phyloP scores from a whole-genome alignment of 2,329 filamentous ascomycete genomes.

The Chrysoporthe cubensis region DNA sequence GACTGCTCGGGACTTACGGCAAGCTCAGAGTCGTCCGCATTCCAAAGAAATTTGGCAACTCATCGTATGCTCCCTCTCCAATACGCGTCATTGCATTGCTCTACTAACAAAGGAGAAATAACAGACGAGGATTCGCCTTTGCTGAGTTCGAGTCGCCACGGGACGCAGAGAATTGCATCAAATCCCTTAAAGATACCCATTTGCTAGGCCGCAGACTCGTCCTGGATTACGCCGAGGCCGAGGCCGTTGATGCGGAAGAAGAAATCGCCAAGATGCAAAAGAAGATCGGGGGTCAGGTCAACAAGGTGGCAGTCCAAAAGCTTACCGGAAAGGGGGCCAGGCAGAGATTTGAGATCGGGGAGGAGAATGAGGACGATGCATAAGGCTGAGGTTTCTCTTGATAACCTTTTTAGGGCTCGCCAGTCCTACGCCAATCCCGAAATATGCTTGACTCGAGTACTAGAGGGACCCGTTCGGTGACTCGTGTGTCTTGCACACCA shows the following conservation, averaged over 20 bases:
- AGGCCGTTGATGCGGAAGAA: slow-evolving; percentile 88
- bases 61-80: slow-evolving; percentile 48
- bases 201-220: slow-evolving; percentile 87
- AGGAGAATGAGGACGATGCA: slow-evolving; percentile 64
- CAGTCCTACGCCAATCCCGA: slow-evolving; percentile 17
- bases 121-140: slow-evolving; percentile 85
- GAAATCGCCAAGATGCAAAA: slow-evolving; percentile 97
- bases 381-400: slow-evolving; percentile 32
- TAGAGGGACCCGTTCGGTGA: slow-evolving; percentile 14
- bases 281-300: slow-evolving; percentile 88
- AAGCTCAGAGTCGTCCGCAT: slow-evolving; percentile 90
- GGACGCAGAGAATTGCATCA: slow-evolving; percentile 88
- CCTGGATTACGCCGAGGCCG: slow-evolving; percentile 87
- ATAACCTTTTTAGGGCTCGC: slow-evolving; percentile 12
- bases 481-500: slow-evolving; percentile 28
- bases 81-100: neutral
- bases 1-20: slow-evolving; percentile 86
- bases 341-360: slow-evolving; percentile 86
- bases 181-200: slow-evolving; percentile 90
- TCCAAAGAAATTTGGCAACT: slow-evolving; percentile 91
- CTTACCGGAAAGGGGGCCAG: slow-evolving; percentile 71
- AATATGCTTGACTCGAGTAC: slow-evolving; percentile 21
- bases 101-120: slow-evolving; percentile 13
- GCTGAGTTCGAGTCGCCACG: slow-evolving; percentile 91
- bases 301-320: slow-evolving; percentile 88